Base-by-base conservation (phyloP, 768 basidiomycete species). In the Suillus sp. region DNA sequence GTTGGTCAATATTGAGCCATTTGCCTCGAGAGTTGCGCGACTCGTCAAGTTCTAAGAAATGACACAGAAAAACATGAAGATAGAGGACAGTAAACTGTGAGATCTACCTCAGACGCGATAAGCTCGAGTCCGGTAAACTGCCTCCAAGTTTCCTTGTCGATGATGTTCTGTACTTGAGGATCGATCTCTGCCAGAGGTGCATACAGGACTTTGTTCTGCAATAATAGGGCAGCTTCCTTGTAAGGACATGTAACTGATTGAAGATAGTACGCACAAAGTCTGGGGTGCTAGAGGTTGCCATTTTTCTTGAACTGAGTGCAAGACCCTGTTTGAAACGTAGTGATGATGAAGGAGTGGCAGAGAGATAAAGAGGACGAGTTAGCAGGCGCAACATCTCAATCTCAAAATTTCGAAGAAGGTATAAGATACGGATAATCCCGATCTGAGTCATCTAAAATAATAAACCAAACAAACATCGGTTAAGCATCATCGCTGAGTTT, bases 81-180 rank as follows among this genome's bases (percentile, higher is more conserved):
- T 51, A 45, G 43, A 57, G n/a, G 1, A 45, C 0, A 30, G 32
- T 20, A 65, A 40, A 64, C 40, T 55, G 34, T 61, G 5, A 7
- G 20, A 65, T 82, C 67, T 65, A 96, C 95, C 89, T 99, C 97
- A 64, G 96, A 98, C 60, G 97, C 97, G 74, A 99, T 99, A 75
- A 99, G 91, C 80, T 99, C 97, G 66, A 99, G 88, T 62, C 96
- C 96, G 54, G 93, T 93, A 77, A 90, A 96, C 83, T 98, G 96
- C 69, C 96, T 82, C 96, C 95, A 99, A 79, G 93, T 96, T 83
- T 99, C 95, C 82, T 93, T 94, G 83, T 99, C 95, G 80, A 99
- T 93, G 83, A 99, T 93, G 77, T 96, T 94, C 78, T 95, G 87
- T 74, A 99, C 88, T 75, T 92, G 93, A 64, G 96, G 96, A 80